Percentiles rank a stretch among this genome's conserved stretches.
phyloP scores from a whole-genome alignment of 2,329 filamentous ascomycete species.

The Cadophora luteo-olivacea region DNA sequence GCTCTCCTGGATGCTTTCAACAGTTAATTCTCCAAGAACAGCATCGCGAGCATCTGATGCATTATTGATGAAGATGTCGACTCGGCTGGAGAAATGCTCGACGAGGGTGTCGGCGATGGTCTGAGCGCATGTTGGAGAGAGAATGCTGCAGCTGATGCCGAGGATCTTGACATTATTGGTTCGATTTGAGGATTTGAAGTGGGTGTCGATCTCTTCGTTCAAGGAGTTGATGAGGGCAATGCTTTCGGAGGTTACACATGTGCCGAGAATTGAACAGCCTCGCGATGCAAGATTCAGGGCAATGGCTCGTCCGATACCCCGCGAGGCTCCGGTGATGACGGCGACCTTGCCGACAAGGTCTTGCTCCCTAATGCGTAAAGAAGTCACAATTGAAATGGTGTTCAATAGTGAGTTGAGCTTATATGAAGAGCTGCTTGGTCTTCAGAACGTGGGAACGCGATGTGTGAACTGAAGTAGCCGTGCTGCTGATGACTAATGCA shows the following conservation, averaged over 20 bases:
- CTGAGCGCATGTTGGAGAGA: slow-evolving; percentile 40
- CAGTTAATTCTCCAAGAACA: slow-evolving; percentile 40
- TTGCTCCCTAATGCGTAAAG: slow-evolving; percentile 28
- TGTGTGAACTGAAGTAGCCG: too few species aligned
- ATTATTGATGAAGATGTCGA: slow-evolving; percentile 47
- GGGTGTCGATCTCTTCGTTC: slow-evolving; percentile 33
- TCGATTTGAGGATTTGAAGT: slow-evolving; percentile 33
- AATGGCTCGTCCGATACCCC: slow-evolving; percentile 71
- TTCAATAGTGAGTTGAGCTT: background rate
- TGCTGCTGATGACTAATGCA: too few species aligned
- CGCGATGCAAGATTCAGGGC: slow-evolving; percentile 71
- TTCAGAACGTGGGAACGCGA: too few species aligned
- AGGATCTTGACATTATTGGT: slow-evolving; percentile 32
- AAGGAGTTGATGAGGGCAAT: slow-evolving; percentile 37
- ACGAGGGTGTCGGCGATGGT: slow-evolving; percentile 41
- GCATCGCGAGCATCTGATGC: slow-evolving; percentile 44
- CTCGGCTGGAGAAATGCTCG: slow-evolving; percentile 35
- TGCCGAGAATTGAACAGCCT: slow-evolving; percentile 60
- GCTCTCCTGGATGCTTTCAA: slow-evolving; percentile 43
- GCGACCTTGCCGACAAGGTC: slow-evolving; percentile 69
- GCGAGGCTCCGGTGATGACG: slow-evolving; percentile 69
- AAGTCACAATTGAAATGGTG: slow-evolving; percentile 17
- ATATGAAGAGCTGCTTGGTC: background rate
- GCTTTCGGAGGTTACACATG: slow-evolving; percentile 39
- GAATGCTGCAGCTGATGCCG: slow-evolving; percentile 44